Conservation (phyloP, 306 rosid species). For the Boehmeria nivea region DNA sequence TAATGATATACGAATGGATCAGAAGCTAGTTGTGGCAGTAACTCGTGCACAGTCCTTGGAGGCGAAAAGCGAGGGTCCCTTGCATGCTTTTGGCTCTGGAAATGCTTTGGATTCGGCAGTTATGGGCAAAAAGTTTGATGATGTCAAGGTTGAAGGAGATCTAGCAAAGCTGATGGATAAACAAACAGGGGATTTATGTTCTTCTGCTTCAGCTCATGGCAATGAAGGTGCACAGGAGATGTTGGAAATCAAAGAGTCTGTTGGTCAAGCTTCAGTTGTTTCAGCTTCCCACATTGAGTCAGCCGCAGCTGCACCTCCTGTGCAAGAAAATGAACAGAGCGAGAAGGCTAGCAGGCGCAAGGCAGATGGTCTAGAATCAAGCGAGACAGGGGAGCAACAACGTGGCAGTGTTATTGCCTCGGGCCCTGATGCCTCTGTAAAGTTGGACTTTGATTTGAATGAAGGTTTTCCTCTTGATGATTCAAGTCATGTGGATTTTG, state of each 20-base stretch:
- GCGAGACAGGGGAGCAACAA: conserved; percentile 28
- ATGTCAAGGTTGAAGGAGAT: conserved; percentile 13
- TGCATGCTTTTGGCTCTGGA: conserved; percentile 21
- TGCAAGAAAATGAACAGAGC: too few species aligned
- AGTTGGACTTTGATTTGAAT: conserved; percentile 82
- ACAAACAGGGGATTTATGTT: conserved; percentile 14
- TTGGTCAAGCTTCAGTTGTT: conserved; percentile 9
- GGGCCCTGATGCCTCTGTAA: conserved; percentile 41
- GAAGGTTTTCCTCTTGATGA: conserved; percentile 85
- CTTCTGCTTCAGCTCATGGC: conserved; percentile 3
- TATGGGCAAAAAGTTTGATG: conserved; percentile 23
- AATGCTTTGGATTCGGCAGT: conserved; percentile 15
- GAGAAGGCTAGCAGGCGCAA: conserved; percentile 16
- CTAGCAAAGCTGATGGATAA: conserved; percentile 16
- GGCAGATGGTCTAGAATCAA: conserved; percentile 26
- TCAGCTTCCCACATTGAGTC: conserved; percentile 13
- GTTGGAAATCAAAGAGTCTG: conserved; percentile 19
- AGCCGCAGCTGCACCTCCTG: conserved; percentile 4
- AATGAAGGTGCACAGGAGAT: conserved; percentile 15
- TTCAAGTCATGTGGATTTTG: conserved; percentile 50
- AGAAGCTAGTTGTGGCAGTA: too few species aligned
- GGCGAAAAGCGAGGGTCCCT: conserved; percentile 23
- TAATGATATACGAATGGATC: conserved; percentile 14
- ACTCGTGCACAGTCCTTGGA: conserved; percentile 20
- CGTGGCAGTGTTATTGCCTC: conserved; percentile 25